phyloP scores from a whole-genome alignment of 495 filamentous ascomycete species.

The Aspergillus affinis region DNA sequence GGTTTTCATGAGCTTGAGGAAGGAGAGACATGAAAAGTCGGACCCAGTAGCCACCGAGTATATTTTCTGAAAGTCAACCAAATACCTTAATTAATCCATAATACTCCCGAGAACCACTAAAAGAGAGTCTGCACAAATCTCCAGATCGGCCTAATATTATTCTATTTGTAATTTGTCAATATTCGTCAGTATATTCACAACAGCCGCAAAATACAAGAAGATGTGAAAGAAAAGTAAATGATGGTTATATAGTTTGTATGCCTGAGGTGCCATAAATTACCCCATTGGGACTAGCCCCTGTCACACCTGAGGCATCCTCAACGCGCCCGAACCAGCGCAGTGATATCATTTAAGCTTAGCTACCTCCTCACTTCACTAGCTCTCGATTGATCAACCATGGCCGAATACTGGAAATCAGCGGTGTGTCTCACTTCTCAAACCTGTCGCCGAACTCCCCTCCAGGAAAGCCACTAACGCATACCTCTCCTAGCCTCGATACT shows the following conservation, averaged over 20 bases:
- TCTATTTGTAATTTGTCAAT: too few species aligned
- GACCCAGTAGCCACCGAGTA: too few species aligned
- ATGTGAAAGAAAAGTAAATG: too few species aligned
- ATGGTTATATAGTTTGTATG: neutral
- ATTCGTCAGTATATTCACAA: too few species aligned
- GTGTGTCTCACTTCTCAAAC: conserved; percentile 36
- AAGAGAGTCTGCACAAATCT: too few species aligned
- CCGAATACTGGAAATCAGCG: conserved; percentile 99
- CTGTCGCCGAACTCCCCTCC: neutral
- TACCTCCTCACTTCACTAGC: neutral
- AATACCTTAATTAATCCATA: too few species aligned
- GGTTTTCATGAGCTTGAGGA: too few species aligned
- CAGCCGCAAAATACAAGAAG: too few species aligned
- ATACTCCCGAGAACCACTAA: too few species aligned
- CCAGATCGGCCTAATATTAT: too few species aligned
- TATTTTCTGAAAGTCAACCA: too few species aligned
- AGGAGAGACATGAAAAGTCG: too few species aligned
- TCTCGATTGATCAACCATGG: conserved; percentile 54
- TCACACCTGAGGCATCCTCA: neutral
- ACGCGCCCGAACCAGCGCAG: neutral
- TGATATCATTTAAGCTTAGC: conserved; percentile 1
- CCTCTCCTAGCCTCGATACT: conserved; percentile 68
- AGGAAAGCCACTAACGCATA: neutral
- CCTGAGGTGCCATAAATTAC: conserved; percentile 8
- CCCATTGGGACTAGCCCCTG: conserved; percentile 13